These are phyloP conservation scores for Discostella pseudostelligera DNA, from an alignment of 108 stramenopile genomes.

Conservation along the genomic window DNA sequence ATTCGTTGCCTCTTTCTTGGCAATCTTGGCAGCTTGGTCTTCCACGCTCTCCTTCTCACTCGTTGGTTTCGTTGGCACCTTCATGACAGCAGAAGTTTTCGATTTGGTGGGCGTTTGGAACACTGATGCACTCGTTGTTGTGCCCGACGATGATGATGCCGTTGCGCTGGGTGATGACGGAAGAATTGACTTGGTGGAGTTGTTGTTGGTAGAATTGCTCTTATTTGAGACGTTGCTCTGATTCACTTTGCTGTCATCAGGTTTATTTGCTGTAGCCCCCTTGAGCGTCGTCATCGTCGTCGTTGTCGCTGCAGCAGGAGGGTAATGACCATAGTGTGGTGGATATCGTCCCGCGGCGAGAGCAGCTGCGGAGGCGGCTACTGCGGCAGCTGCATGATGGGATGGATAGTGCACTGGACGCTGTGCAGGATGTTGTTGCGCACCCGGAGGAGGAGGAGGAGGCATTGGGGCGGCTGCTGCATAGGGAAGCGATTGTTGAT, in stretches of 20 bases:
- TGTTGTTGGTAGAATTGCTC: too few relatives aligned
- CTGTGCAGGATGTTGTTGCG: neutral
- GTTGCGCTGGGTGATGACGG: neutral
- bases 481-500: slow-evolving; percentile 8
- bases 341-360: too few relatives aligned
- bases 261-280: neutral
- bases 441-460: slow-evolving; percentile 10
- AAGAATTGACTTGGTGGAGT: neutral
- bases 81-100: slow-evolving; percentile 11
- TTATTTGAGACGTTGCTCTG: too few relatives aligned
- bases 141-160: neutral
- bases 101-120: slow-evolving; percentile 8
- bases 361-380: neutral
- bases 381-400: neutral
- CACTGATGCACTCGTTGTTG: neutral
- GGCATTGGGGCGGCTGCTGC: slow-evolving; percentile 2
- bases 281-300: neutral
- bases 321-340: neutral
- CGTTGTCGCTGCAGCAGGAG: neutral
- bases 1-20: slow-evolving; percentile 7
- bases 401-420: slow-evolving; percentile 9
- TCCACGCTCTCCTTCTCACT: slow-evolving; percentile 32
- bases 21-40: slow-evolving; percentile 23
- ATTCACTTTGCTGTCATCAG: slow-evolving; percentile 9
- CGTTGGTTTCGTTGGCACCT: slow-evolving; percentile 28